Conservation (phyloP, 306 rosid species). For the Crataegus laevigata region DNA sequence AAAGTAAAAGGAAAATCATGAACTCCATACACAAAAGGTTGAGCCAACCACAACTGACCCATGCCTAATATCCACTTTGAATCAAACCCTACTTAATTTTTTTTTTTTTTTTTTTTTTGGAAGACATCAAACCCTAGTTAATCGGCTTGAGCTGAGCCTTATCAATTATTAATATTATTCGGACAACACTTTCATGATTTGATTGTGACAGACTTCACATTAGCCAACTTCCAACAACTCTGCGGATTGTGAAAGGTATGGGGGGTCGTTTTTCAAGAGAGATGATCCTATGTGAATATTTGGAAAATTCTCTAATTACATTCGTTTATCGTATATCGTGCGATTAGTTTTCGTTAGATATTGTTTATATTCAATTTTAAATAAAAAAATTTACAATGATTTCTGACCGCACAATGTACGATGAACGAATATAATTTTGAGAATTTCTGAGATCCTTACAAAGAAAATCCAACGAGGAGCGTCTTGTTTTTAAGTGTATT, state of each 20-base stretch:
- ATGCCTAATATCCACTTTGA: background rate
- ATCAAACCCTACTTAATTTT: background rate
- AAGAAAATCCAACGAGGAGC: too few species aligned
- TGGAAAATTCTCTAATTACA: accelerated
- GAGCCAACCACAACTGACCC: background rate
- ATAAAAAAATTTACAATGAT: too few species aligned
- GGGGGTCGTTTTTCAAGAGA: too few species aligned
- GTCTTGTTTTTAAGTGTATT: too few species aligned
- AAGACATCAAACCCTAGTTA: background rate
- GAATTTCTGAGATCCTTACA: too few species aligned
- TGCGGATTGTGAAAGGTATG: background rate
- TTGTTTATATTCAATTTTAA: too few species aligned
- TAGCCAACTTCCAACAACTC: background rate
- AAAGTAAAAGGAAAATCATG: background rate
- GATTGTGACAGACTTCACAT: background rate
- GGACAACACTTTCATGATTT: background rate
- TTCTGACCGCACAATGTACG: too few species aligned
- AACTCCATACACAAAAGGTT: background rate
- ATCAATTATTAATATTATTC: background rate
- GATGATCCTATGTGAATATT: too few species aligned
- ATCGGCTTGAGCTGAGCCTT: too few species aligned
- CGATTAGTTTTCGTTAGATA: accelerated
- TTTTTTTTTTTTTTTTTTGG: too few species aligned
- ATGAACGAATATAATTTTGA: too few species aligned
- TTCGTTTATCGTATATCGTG: too few species aligned